Evolutionary conservation across 768 basidiomycete genomes (phyloP), one percentile per base, ranked within the genome.

Genomic region (Mycena rebaudengoi): DNA sequence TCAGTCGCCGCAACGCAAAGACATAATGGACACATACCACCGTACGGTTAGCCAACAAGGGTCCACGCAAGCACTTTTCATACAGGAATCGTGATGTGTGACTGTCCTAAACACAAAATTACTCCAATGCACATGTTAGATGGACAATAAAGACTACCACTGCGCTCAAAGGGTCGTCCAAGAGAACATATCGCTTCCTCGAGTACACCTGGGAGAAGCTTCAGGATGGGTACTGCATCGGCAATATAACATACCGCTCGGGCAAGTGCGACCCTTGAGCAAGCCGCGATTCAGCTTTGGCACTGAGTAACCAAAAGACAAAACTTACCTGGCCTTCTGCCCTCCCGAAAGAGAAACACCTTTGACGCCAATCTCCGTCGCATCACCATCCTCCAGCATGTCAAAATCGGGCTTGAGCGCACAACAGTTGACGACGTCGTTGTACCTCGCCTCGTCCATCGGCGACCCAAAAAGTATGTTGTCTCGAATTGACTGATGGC

Each of bases 401-500:
- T 91, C 86, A 58, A 99, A 76, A 79, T 99, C 97, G 0, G 91
- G 87, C 23, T 73, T 78, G 51, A 99, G 76, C 0, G 95, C 95
- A 70, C 96, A 98, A 14, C 88, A 91, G 52, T 94, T 89, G 18
- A 96, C 73, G 25, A 95, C 93, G 0, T 79, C 81, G 11, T 89
- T 77, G 65, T 96, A 96, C 49, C 93, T 80, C 64, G 88, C 86
- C 62, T 91, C 87, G 49, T 92, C 90, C 61, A 80, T 86, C 1
- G 88, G 87, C 63, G 85, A 84, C 1, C 91, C 91, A 72, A 95
- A 95, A 7, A 92, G 76, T 68, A 96, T 92, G 70, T 95, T 95
- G 35, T 90, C 89, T 64, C 84, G 87, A 72, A 95, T 92, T 0
- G 91, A 90, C 41, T 88, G 86, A 67, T 90, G 87, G 18, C 85